Evolutionary conservation across 169 alveolate species (phyloP).

Genomic region (Plasmodium coatneyi): DNA sequence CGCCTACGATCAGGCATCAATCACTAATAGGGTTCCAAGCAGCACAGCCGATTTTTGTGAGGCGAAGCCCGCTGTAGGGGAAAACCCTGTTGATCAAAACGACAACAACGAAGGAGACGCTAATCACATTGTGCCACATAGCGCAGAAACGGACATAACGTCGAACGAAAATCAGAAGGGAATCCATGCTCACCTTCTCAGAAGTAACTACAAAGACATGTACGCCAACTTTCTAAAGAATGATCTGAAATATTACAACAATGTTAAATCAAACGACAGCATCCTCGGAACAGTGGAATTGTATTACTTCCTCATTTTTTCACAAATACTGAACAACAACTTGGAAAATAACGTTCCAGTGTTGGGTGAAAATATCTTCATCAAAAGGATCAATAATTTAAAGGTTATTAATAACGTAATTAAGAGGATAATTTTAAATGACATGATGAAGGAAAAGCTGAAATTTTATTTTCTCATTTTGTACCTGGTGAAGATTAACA

Average conservation of each 20-base stretch:
- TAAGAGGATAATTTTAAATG: constrained; percentile 56
- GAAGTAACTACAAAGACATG: constrained; percentile 9
- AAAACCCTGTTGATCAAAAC: not conserved
- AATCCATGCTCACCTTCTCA: not conserved
- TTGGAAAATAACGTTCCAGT: constrained; percentile 44
- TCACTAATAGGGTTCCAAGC: not conserved
- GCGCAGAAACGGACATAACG: not conserved
- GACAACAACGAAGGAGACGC: not conserved
- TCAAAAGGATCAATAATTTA: constrained; percentile 54
- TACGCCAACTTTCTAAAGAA: constrained; percentile 11
- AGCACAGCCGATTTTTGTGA: not conserved
- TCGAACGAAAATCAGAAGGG: not conserved
- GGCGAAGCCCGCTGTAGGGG: not conserved
- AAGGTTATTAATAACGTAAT: constrained; percentile 56
- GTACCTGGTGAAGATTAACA: constrained; percentile 44
- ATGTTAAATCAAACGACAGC: constrained; percentile 35
- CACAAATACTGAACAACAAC: constrained; percentile 69
- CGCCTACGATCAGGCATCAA: not conserved
- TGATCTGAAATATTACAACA: constrained; percentile 31
- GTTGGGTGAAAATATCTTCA: constrained; percentile 62
- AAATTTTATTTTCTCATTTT: constrained; percentile 54
- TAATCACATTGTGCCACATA: not conserved
- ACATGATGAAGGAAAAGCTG: constrained; percentile 48
- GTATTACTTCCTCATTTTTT: constrained; percentile 43
- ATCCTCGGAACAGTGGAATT: constrained; percentile 35